Evolutionary conservation across 495 filamentous ascomycete genomes (phyloP).

Genomic region (Chaetomium cochliodes): DNA sequence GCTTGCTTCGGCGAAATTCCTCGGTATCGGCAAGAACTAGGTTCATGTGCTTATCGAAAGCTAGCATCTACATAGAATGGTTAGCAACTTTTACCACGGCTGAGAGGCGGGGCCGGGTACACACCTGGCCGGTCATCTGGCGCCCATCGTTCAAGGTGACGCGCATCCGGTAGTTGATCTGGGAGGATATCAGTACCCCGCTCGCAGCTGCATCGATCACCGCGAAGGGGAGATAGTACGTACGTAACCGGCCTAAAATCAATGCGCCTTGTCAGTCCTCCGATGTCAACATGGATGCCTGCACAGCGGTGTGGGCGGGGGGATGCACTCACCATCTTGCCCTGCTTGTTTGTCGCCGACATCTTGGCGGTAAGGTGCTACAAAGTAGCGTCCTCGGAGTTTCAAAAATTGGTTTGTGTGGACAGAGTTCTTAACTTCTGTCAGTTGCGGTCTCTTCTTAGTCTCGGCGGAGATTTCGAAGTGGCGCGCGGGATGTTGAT

Average conservation of each 20-base stretch:
- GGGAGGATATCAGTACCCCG: slow-evolving; percentile 37
- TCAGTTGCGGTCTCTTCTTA: slow-evolving; percentile 29
- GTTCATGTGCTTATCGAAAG: slow-evolving; percentile 78
- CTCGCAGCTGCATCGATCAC: neutral
- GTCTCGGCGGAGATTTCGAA: slow-evolving; percentile 36
- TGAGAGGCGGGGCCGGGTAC: slow-evolving; percentile 12
- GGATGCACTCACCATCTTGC: slow-evolving; percentile 87
- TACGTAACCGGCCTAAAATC: slow-evolving; percentile 89
- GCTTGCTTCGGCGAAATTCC: slow-evolving; percentile 94
- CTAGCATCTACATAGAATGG: slow-evolving; percentile 40
- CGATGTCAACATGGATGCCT: slow-evolving; percentile 58
- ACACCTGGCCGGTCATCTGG: slow-evolving; percentile 93
- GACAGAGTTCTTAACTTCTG: slow-evolving; percentile 34
- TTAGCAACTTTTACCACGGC: slow-evolving; percentile 24
- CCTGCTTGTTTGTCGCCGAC: slow-evolving; percentile 97
- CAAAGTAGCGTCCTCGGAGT: slow-evolving; percentile 57
- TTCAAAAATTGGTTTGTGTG: slow-evolving; percentile 54
- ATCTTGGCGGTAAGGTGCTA: slow-evolving; percentile 59
- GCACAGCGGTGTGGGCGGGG: slow-evolving; percentile 36
- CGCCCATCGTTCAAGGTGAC: slow-evolving; percentile 93
- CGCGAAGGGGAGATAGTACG: slow-evolving; percentile 42
- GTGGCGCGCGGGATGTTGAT: slow-evolving; percentile 38
- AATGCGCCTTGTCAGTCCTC: slow-evolving; percentile 64
- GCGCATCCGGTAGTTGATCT: slow-evolving; percentile 99
- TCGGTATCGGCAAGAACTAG: slow-evolving; percentile 98